These are phyloP conservation scores for Boletellus ananiceps DNA, from an alignment of 768 basidiomycete genomes.

Conservation along the genomic window DNA sequence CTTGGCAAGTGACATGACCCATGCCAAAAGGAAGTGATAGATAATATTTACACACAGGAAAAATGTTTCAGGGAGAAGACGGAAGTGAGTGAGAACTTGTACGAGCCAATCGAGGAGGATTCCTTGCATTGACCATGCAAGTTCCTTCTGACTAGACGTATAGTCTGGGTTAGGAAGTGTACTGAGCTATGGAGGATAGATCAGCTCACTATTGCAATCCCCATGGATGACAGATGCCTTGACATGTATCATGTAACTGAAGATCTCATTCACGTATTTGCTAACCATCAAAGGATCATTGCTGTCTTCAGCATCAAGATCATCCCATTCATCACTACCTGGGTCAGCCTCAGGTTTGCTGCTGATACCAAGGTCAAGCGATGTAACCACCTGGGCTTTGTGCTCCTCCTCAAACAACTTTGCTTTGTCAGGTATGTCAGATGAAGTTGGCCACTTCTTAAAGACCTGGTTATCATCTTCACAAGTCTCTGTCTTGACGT, in stretches of 20 bases:
- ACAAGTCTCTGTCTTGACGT: constrained; percentile 34
- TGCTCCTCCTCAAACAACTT: constrained; percentile 37
- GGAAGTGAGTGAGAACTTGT: constrained; percentile 84
- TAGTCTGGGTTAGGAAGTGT: constrained; percentile 84
- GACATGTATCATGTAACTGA: constrained; percentile 79
- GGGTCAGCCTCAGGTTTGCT: constrained; percentile 62
- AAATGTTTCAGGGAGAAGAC: constrained; percentile 83
- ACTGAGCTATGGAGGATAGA: constrained; percentile 43
- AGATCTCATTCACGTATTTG: constrained; percentile 94
- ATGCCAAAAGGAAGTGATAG: constrained; percentile 65
- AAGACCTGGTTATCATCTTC: constrained; percentile 57
- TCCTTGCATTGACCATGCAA: constrained; percentile 87
- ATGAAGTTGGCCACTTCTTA: constrained; percentile 77
- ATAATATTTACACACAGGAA: constrained; percentile 88
- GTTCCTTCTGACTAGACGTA: constrained; percentile 77
- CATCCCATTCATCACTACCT: constrained; percentile 72
- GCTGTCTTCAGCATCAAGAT: constrained; percentile 85
- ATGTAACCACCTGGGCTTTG: constrained; percentile 34
- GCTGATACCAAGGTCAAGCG: constrained; percentile 39
- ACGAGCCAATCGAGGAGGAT: constrained; percentile 92
- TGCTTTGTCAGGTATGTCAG: constrained; percentile 47
- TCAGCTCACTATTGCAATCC: neutral
- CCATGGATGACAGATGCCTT: constrained; percentile 52
- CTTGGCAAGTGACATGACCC: constrained; percentile 75
- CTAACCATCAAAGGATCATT: constrained; percentile 97